Conservation (phyloP, 345 rosid species). For the Salix arbutifolia region DNA sequence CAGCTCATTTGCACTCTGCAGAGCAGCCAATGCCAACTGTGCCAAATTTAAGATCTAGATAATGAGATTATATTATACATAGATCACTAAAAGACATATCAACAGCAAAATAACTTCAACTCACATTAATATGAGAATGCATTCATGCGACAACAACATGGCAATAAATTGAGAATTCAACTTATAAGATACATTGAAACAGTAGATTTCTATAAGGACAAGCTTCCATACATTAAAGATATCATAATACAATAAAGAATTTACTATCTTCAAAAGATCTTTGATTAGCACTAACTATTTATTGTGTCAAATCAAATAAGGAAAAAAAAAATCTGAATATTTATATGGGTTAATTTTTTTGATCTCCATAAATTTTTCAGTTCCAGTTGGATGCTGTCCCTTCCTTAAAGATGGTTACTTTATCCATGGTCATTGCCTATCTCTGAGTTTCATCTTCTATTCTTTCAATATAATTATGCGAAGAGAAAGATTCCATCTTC, state of each 20-base stretch:
- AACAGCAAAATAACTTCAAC: neutral
- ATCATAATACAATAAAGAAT: neutral
- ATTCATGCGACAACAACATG: neutral
- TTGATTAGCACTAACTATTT: neutral
- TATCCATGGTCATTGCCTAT: neutral
- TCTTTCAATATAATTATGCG: neutral
- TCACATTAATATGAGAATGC: neutral
- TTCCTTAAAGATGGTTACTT: neutral
- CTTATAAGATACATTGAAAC: neutral
- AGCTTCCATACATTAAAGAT: neutral
- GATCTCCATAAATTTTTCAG: neutral
- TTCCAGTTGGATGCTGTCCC: neutral
- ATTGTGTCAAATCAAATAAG: neutral
- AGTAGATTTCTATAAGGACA: neutral
- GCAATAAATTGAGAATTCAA: neutral
- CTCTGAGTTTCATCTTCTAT: neutral
- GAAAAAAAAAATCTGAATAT: neutral
- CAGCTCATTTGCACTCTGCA: conserved; percentile 58
- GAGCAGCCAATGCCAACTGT: conserved; percentile 89
- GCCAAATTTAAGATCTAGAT: conserved; percentile 1
- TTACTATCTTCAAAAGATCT: neutral
- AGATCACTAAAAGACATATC: neutral
- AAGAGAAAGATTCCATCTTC: neutral
- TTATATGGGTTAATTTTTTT: neutral
- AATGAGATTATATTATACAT: neutral